Evolutionary conservation across 768 basidiomycete species (phyloP), one percentile per base, ranked within the genome.

Genomic region (Lactarius hengduanensis): DNA sequence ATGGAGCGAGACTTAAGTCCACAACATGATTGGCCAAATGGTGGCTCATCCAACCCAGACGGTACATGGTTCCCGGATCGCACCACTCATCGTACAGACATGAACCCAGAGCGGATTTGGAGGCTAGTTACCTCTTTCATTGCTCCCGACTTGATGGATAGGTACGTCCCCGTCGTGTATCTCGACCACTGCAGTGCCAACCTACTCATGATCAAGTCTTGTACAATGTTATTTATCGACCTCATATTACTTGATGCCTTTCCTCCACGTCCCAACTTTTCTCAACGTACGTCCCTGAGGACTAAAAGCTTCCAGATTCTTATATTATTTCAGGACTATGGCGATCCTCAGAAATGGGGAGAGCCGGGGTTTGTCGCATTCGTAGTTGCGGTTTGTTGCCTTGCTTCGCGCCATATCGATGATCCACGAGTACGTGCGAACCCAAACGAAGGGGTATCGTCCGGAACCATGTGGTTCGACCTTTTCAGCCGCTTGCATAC

Each of bases 331-430:
- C 69, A 92, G 89, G 94, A 97, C 76, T 97, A 97, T 74, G 92
- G 92, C 50, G 92, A 94, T 70, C 95, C 95, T 59, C 85, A 86
- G 77, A 95, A 95, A 80, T 96, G 95, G 94, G 92, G 89, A 59
- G 94, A 96, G 77, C 92, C 95, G 9, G 95, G 95, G 10, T 97
- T 97, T 73, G 93, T 91, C 47, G 88, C 94, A 11, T 95, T 96
- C 74, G 92, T 96, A 67, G 92, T 96, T n/a, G 85, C 94, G 1
- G 82, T 96, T 40, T 96, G 94, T 74, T 96, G 94, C 70, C 82
- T 97, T 6, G 89, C 94, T 0, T 96, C 94, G 3, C 84, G 95
- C 50, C 95, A 97, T 75, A 90, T 95, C 69, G 94, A 97, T 73
- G 95, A 96, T 76, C 88, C 89, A 26, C 88, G 94, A 55, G 93